These are phyloP conservation scores for Malassezia globosa DNA, from an alignment of 1,284 basidiomycete species.

Conservation along the genomic window DNA sequence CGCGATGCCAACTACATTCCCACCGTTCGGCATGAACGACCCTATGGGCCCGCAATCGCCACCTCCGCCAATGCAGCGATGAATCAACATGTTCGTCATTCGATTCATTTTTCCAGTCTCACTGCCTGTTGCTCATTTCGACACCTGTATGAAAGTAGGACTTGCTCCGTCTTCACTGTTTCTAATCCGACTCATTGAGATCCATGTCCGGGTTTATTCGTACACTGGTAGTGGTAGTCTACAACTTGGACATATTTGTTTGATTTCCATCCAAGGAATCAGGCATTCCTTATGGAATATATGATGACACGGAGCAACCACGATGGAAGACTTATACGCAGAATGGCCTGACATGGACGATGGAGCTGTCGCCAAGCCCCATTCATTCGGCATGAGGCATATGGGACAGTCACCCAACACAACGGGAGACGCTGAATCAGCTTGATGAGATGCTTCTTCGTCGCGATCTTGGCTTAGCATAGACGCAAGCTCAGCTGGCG, in stretches of 20 bases:
- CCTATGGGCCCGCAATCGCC: slow-evolving; percentile 5
- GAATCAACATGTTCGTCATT: no score
- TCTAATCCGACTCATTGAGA: not conserved
- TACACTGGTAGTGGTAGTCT: slow-evolving; percentile 15
- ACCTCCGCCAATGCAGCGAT: no score
- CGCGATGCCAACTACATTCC: not conserved
- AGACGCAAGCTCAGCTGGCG: slow-evolving; percentile 13
- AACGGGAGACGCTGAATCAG: no score
- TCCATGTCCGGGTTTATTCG: not conserved
- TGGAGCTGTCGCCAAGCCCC: not conserved
- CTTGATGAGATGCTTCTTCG: slow-evolving; percentile 7
- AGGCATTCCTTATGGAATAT: slow-evolving; percentile 18
- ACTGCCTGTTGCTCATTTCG: no score
- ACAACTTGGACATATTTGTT: slow-evolving; percentile 19
- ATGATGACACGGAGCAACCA: slow-evolving; percentile 20
- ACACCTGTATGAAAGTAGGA: no score
- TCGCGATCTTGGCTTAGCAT: slow-evolving; percentile 1
- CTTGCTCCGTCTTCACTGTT: slow-evolving; percentile 1
- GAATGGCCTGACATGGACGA: not conserved
- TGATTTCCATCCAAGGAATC: slow-evolving; percentile 18
- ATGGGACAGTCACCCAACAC: slow-evolving; percentile 39
- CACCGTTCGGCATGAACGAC: slow-evolving; percentile 10
- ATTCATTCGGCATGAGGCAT: slow-evolving; percentile 35
- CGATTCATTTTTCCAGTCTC: no score
- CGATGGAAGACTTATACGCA: not conserved